These are phyloP conservation scores for Aquanectria penicillioides DNA, from an alignment of 2,329 filamentous ascomycete genomes.

Conservation along the genomic window DNA sequence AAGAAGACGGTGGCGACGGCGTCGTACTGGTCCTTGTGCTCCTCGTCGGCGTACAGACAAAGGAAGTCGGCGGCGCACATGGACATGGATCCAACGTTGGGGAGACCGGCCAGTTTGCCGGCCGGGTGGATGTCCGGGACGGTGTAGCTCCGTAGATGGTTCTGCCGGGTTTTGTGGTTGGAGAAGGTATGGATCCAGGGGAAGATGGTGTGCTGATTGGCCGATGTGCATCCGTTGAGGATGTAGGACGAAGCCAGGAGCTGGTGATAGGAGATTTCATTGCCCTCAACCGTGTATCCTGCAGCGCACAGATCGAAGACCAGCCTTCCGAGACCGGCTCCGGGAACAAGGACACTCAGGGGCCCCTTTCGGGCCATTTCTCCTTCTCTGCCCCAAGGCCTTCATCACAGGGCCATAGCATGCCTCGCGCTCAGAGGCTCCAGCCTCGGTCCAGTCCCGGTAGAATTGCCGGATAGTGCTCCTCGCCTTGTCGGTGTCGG, in stretches of 20 bases:
- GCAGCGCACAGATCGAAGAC: conserved; percentile 84
- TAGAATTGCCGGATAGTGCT: conserved; percentile 95
- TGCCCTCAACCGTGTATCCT: conserved; percentile 84
- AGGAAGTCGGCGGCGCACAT: conserved; percentile 96
- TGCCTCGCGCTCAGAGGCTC: conserved; percentile 75
- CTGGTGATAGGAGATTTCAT: conserved; percentile 97
- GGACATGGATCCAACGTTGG: conserved; percentile 74
- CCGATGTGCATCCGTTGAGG: conserved; percentile 71
- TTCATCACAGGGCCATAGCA: conserved; percentile 80
- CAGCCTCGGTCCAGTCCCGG: conserved; percentile 90
- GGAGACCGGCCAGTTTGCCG: conserved; percentile 55
- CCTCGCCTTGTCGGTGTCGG: conserved; percentile 88
- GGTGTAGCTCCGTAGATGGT: conserved; percentile 78
- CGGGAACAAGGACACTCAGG: conserved; percentile 82
- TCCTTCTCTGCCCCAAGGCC: conserved; percentile 66
- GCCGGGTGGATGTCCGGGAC: conserved; percentile 86
- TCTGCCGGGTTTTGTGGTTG: conserved; percentile 77
- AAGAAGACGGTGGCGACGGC: conserved; percentile 94
- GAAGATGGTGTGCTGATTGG: conserved; percentile 76
- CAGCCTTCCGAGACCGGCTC: conserved; percentile 86
- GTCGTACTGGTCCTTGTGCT: conserved; percentile 73
- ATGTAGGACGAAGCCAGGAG: conserved; percentile 85
- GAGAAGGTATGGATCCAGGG: conserved; percentile 91
- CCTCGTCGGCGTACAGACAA: conserved; percentile 77
- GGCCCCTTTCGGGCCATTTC: conserved; percentile 45